Conservation (phyloP, 2,329 filamentous ascomycete genomes). For the Ceratocystis cubensis region DNA sequence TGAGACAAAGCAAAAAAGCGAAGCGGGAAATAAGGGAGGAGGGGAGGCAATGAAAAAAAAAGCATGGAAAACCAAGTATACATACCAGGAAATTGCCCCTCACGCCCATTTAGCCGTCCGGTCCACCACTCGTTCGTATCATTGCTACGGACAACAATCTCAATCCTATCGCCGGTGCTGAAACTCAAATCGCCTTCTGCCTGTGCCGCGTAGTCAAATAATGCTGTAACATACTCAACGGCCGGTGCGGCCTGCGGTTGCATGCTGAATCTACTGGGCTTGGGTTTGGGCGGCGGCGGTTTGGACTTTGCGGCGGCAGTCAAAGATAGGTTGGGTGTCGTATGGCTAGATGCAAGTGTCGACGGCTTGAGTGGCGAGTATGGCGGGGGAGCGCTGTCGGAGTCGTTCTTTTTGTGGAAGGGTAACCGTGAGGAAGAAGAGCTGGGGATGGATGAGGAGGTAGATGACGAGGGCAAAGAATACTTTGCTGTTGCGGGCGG, state of each 20-base stretch:
- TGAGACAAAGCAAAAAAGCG: neutral
- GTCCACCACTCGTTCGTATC: constrained; percentile 98
- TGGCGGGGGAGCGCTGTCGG: constrained; percentile 53
- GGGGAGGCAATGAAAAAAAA: too few relatives aligned
- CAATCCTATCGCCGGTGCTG: constrained; percentile 73
- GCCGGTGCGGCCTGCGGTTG: constrained; percentile 38
- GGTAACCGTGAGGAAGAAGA: constrained; percentile 22
- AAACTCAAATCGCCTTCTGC: constrained; percentile 92
- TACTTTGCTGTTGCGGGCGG: constrained; percentile 22
- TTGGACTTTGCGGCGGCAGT: constrained; percentile 50
- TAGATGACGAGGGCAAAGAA: constrained; percentile 26
- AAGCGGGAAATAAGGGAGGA: neutral
- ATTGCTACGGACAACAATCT: constrained; percentile 68
- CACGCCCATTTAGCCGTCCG: constrained; percentile 63
- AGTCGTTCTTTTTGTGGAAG: constrained; percentile 27
- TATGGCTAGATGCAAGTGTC: constrained; percentile 22
- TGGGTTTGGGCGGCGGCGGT: constrained; percentile 61
- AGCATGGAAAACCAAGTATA: constrained; percentile 14
- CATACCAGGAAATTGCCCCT: constrained; percentile 91
- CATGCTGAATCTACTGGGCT: constrained; percentile 59
- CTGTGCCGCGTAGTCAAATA: constrained; percentile 95
- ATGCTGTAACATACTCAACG: constrained; percentile 69
- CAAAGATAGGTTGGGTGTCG: constrained; percentile 33
- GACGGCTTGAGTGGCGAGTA: constrained; percentile 42
- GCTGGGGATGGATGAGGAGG: constrained; percentile 15